Evolutionary conservation across 2,329 filamentous ascomycete genomes (phyloP).

Genomic region (Colletotrichum sp.): DNA sequence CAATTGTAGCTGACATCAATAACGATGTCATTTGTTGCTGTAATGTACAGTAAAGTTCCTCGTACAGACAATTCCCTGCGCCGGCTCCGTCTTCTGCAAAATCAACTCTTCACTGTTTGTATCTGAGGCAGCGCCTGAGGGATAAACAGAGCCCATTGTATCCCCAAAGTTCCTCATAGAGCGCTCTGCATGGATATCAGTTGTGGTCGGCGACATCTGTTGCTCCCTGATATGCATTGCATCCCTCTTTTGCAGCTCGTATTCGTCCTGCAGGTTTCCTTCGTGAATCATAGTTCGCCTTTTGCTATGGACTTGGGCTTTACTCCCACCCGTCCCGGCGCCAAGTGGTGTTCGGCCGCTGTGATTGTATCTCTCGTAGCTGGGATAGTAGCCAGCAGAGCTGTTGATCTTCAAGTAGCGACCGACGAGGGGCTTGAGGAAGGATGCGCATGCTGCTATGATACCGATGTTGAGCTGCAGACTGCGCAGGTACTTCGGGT

Average conservation of each 20-base stretch:
- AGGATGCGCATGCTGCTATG: slow-evolving; percentile 41
- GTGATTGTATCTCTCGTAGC: background rate
- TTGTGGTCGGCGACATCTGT: background rate
- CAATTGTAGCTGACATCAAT: background rate
- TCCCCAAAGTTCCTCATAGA: background rate
- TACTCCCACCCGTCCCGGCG: background rate
- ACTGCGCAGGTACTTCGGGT: slow-evolving; percentile 22
- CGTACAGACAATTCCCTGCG: background rate
- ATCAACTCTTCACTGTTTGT: slow-evolving; percentile 6
- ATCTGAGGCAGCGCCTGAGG: background rate
- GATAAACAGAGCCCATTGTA: background rate
- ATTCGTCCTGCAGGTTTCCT: background rate
- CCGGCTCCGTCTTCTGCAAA: background rate
- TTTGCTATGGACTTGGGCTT: background rate
- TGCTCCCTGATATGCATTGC: too few species aligned
- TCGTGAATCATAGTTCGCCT: background rate
- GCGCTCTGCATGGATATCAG: background rate
- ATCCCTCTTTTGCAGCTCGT: background rate
- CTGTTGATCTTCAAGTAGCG: slow-evolving; percentile 28
- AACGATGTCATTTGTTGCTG: background rate
- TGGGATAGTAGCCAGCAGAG: slow-evolving; percentile 9
- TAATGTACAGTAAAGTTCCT: background rate
- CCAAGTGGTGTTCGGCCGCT: background rate
- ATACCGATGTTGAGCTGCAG: slow-evolving; percentile 44
- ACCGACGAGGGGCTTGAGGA: slow-evolving; percentile 39